Base-by-base conservation (phyloP, 768 basidiomycete genomes). In the Hebeloma cylindrosporum region DNA sequence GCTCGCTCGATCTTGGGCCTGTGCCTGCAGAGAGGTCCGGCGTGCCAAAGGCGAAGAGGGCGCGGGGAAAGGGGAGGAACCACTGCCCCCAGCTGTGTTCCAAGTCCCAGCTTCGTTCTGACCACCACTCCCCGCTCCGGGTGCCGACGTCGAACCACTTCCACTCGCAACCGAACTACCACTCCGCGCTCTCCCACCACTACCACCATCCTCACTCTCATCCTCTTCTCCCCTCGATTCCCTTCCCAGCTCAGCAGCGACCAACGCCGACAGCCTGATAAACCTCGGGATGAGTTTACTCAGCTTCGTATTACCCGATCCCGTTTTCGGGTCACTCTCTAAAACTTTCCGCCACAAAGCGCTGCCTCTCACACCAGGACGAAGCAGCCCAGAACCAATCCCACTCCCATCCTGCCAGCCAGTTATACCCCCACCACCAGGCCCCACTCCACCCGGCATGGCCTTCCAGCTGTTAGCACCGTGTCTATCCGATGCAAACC, bases 321-420 rank as follows among this genome's bases (percentile, higher is more conserved):
- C 77, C 5, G 74, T 57, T 2, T 42, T 59, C 48, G 52, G 48
- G 43, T 55, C 53, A 10, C 51, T 47, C 22, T 63, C 59, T 49
- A 60, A 45, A 11, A 61, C 61, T 48, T 67, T 78, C 20, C 86
- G 71, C 34, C 85, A 73, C 45, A 89, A 60, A 7, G 73, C 77
- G 47, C 73, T 85, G 8, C 85, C 86, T 17, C 68, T 54, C 8
- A 70, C 61, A 10, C 75, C 79, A 17, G 81, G 77, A 18, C 76
- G 68, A 18, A 82, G 67, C 21, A 88, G 72, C 3, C 87, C 87
- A 2, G 81, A 78, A 8, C 87, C 87, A 35, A 88, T 76, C 10
- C 87, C 87, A 48, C 75, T 78, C 5, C 84, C 82, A 40, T 88
- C 85, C 53, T 81, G 79, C 82, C 85, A 88, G 2, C 85, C 87